Evolutionary conservation across 331 rosid genomes (phyloP), one percentile per base, ranked within the genome.

Genomic region (Dryas integrifolia): DNA sequence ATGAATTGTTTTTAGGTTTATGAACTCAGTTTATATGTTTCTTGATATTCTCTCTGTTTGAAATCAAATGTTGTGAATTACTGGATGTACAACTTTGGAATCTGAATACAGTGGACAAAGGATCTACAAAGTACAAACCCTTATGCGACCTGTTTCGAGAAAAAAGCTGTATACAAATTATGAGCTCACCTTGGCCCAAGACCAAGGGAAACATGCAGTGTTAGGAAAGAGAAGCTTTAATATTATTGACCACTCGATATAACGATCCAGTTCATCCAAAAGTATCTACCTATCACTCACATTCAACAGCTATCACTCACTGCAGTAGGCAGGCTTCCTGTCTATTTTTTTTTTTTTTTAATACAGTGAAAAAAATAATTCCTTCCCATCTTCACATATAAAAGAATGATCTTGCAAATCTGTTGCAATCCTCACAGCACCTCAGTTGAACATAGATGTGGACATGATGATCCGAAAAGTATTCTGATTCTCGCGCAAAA

Each of bases 401-500:
- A 26, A 65, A 45, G 49, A 65, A 76, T 46, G 67, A 49, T 69
- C 6, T 44, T 49, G 63, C 70, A 39, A 41, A 15, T 60, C 51
- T 57, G 41, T n/a, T 47, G 40, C 67, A 4, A 51, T 64, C 52
- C 21, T 45, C 74, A 49, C 55, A n/a, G 56, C 62, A 59, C 21
- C 58, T 16, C 45, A 30, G 58, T 16, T n/a, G 41, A 67, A 46
- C 65, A 53, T 11, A 38, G 48, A 74, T 44, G 72, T 72, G 67
- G 30, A 77, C 45, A 52, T 24, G 18, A 82, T 79, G 72, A 61
- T 84, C 72, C 11, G 9, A 65, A 77, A 38, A 48, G 10, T 73
- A 45, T 47, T 58, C 51, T 58, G 75, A 72, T 77, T 76, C 24
- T 71, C 70, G 13, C 9, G 60, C 51, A 75, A 41, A 53, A 64